Evolutionary conservation across 1,284 basidiomycete genomes (phyloP).

Genomic region (Apiotrichum sp.): DNA sequence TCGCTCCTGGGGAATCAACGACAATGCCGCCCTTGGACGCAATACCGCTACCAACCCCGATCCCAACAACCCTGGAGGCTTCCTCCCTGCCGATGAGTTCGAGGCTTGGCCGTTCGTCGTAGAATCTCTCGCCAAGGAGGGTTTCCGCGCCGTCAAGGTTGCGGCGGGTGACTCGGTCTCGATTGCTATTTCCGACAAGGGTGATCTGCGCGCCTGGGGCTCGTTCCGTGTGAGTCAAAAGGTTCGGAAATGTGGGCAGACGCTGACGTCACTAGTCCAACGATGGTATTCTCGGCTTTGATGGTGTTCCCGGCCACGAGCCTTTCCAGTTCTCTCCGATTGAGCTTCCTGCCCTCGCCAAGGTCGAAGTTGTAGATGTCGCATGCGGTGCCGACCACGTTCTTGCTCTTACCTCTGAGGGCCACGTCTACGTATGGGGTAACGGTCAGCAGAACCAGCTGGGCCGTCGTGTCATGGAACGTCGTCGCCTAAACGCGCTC

Average conservation of each 20-base stretch:
- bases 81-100: constrained; percentile 67
- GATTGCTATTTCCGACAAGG: constrained; percentile 68
- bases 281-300: constrained; percentile 81
- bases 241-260: too few species aligned
- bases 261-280: constrained; percentile 48
- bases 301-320: constrained; percentile 52
- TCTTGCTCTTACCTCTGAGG: constrained; percentile 74
- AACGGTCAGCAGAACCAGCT: constrained; percentile 81
- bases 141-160: constrained; percentile 73
- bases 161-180: constrained; percentile 80
- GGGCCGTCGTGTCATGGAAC: constrained; percentile 74
- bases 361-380: constrained; percentile 58
- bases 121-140: constrained; percentile 61
- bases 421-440: constrained; percentile 70
- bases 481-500: constrained; percentile 69
- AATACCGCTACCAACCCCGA: constrained; percentile 65
- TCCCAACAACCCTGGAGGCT: constrained; percentile 52
- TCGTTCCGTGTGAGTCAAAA: constrained; percentile 69
- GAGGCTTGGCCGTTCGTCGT: constrained; percentile 70
- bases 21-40: constrained; percentile 85
- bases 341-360: constrained; percentile 45
- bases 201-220: constrained; percentile 82
- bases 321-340: constrained; percentile 49
- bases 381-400: constrained; percentile 82
- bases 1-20: constrained; percentile 86